Evolutionary conservation across 208 protist species (phyloP).

Genomic region (Trypanosoma cruzi): DNA sequence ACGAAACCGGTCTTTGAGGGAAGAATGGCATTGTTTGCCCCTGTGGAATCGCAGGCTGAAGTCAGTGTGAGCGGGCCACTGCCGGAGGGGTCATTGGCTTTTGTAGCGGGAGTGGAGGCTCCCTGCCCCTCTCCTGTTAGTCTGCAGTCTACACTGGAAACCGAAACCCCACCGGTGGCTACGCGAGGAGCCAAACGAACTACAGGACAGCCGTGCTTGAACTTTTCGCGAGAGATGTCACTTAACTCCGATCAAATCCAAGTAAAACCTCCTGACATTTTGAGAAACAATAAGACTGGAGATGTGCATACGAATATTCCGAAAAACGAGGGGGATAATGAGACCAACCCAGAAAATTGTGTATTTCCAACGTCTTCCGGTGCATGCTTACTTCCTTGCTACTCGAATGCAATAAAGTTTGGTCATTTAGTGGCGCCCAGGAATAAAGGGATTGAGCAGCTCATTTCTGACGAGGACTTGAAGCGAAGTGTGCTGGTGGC

Average conservation of each 20-base stretch:
- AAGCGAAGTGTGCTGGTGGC: constrained; percentile 16
- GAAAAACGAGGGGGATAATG: too few relatives aligned
- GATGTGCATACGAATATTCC: too few relatives aligned
- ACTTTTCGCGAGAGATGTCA: too few relatives aligned
- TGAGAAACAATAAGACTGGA: too few relatives aligned
- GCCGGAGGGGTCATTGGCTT: not conserved
- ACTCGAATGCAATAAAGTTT: not conserved
- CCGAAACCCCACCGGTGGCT: too few relatives aligned
- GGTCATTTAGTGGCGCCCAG: not conserved
- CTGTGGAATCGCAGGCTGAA: not conserved
- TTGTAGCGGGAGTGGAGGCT: not conserved
- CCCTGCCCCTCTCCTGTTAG: not conserved
- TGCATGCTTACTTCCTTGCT: not conserved
- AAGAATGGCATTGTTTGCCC: constrained; percentile 3
- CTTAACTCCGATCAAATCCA: too few relatives aligned
- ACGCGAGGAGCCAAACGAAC: too few relatives aligned
- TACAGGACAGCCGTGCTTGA: too few relatives aligned
- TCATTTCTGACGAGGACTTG: constrained; percentile 9
- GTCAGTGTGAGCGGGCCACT: constrained; percentile 10
- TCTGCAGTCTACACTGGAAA: not conserved
- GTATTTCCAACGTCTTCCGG: not conserved
- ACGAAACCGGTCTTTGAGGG: not conserved
- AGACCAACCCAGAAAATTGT: not conserved
- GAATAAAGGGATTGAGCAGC: not conserved
- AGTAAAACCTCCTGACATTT: too few relatives aligned